Base-by-base conservation (phyloP, 2,329 filamentous ascomycete species). In the Chalaropsis thielavioides region DNA sequence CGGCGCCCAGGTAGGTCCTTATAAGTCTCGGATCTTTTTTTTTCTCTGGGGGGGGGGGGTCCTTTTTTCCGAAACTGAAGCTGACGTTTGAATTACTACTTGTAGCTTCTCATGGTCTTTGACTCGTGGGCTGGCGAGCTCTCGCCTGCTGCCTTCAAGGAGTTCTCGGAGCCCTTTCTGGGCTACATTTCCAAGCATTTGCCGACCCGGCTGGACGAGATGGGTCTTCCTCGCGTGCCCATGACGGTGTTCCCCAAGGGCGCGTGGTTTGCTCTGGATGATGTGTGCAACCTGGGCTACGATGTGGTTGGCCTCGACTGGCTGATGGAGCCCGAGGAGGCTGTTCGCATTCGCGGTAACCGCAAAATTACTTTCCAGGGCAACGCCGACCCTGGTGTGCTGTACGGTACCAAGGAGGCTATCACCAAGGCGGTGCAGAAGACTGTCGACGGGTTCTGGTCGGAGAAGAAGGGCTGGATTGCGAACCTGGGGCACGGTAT, bases 221-320 rank as follows among this genome's bases (percentile, higher is more conserved):
- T 95, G 72, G 85, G 86, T 0, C 76, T 92, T 63, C 88, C 92
- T 66, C 80, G 79, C 11, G 92, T 99, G 2, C 94, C 94, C 2
- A 96, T 97, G 92, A 95, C 92, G 4, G 91, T 97, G 27, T 99
- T 99, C 75, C 91, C 94, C 43, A 99, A 99, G 79, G 94, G 94
- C 11, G 92, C 94, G 11, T 97, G 94, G 89, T 94, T 95, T 75
- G 90, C 91, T 3, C 80, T 99, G 61, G 89, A 96, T 70, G 85
- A 89, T 40, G 83, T 94, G 22, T 96, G 92, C 77, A 79, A 91
- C 71, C 83, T 92, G 17, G 92, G 91, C 49, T 99, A 97, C 78
- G 84, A 97, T 72, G 90, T 96, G 44, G 88, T 99, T 65, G 90
- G 94, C 4, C 80, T 99, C 69, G 94, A 99, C 76, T 99, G 94